phyloP scores from a whole-genome alignment of 257 asterid genomes.

The Osmanthus fragrans region DNA sequence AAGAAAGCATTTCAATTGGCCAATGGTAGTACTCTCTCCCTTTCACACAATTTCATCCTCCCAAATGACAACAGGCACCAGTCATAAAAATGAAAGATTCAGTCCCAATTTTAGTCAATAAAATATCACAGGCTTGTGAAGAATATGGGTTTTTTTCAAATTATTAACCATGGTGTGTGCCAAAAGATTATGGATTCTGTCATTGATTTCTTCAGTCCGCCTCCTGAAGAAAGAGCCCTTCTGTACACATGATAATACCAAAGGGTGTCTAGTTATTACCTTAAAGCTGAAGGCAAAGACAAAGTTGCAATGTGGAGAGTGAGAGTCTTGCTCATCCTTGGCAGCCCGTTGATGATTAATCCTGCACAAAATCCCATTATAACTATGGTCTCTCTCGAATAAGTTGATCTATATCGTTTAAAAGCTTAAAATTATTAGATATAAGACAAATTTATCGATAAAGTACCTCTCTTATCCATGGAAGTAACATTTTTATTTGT shows the following conservation, averaged over 20 bases:
- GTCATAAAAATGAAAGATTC: background rate
- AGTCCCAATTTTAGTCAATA: background rate
- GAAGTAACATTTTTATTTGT: too few species aligned
- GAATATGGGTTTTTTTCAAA: background rate
- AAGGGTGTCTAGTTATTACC: background rate
- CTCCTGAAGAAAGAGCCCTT: constrained; percentile 4
- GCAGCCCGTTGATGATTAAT: background rate
- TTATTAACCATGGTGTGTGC: constrained; percentile 9
- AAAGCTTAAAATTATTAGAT: too few species aligned
- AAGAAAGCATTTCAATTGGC: background rate
- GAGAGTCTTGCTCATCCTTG: constrained; percentile 13
- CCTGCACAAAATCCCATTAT: constrained; percentile 9
- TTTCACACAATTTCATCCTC: background rate
- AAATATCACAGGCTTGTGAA: background rate
- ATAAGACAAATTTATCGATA: background rate
- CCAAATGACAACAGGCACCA: background rate
- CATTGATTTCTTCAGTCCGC: background rate
- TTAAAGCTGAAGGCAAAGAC: background rate
- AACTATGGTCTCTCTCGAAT: too few species aligned
- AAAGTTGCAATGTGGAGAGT: background rate
- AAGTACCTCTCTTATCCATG: background rate
- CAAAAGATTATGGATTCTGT: background rate
- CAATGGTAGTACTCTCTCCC: background rate
- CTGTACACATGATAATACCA: constrained; percentile 5
- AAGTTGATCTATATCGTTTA: too few species aligned